Conservation (phyloP, 2,329 filamentous ascomycete species). For the Pseudocercospora fijiensis region DNA sequence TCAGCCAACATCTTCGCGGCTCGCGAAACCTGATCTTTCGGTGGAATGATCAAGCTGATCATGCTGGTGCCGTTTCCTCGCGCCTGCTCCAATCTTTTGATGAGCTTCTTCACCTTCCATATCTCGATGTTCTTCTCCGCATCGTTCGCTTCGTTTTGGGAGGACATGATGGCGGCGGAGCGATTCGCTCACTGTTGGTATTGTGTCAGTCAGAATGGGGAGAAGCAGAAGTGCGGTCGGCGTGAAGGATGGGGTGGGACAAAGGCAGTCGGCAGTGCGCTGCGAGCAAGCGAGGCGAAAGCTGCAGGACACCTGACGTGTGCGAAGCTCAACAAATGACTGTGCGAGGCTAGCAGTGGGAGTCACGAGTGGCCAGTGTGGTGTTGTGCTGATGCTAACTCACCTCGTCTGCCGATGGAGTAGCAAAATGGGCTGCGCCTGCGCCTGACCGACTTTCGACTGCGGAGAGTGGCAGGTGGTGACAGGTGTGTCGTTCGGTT, state of each 20-base stretch:
- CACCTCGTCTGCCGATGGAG: not conserved
- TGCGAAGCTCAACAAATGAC: not conserved
- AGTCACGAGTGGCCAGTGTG: not conserved
- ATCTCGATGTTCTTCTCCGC: conserved; percentile 95
- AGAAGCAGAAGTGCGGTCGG: not conserved
- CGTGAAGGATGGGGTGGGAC: conserved; percentile 9
- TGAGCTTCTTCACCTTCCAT: conserved; percentile 99
- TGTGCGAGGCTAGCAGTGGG: not conserved
- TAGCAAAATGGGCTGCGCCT: not conserved
- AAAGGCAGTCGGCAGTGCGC: not conserved
- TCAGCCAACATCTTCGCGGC: conserved; percentile 99
- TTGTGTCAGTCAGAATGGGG: conserved; percentile 12
- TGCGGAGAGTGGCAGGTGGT: not conserved
- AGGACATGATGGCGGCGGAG: conserved; percentile 69
- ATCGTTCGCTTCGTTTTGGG: conserved; percentile 80
- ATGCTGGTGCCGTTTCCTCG: conserved; percentile 98
- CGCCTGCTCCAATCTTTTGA: conserved; percentile 96
- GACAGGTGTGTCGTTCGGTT: not conserved
- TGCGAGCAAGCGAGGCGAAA: conserved; percentile 1
- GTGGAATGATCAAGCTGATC: conserved; percentile 99
- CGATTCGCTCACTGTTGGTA: conserved; percentile 22
- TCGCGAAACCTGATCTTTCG: conserved; percentile 96
- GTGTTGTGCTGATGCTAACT: not conserved
- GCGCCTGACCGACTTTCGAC: not conserved
- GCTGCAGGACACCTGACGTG: not conserved